Conservation (phyloP, 2,329 filamentous ascomycete species). For the Penicillium digitatum region DNA sequence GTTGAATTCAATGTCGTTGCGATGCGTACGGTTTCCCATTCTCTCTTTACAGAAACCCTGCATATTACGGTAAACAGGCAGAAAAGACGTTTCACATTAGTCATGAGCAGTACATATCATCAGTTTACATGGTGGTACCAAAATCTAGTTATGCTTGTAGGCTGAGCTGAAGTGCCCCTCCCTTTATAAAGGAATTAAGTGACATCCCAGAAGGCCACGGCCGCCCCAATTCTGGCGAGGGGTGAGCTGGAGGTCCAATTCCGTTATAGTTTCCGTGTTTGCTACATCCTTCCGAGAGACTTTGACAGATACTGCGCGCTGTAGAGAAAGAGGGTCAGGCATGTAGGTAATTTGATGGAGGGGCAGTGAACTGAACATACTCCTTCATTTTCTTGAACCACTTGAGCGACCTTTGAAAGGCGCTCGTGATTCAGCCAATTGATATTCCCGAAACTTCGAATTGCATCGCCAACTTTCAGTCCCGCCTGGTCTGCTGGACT, state of each 20-base stretch:
- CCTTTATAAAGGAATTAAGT: constrained; percentile 71
- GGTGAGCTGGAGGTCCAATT: constrained; percentile 67
- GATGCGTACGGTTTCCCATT: not conserved
- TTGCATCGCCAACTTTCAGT: constrained; percentile 71
- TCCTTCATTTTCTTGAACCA: constrained; percentile 83
- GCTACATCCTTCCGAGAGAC: constrained; percentile 50
- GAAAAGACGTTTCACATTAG: constrained; percentile 10
- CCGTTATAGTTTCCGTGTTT: constrained; percentile 44
- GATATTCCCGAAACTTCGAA: constrained; percentile 80
- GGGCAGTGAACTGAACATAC: constrained; percentile 51
- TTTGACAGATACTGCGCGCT: constrained; percentile 70
- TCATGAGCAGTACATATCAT: constrained; percentile 11
- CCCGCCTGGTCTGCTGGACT: constrained; percentile 84
- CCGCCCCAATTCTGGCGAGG: constrained; percentile 85
- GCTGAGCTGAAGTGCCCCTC: not conserved
- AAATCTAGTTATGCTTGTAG: not conserved
- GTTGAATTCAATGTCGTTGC: not conserved
- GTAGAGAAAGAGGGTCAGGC: not conserved
- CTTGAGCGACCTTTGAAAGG: constrained; percentile 79
- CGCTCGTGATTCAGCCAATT: constrained; percentile 82
- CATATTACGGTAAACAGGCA: not conserved
- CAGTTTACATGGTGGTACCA: constrained; percentile 3
- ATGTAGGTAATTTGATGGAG: not conserved
- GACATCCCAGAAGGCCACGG: constrained; percentile 82
- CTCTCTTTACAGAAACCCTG: not conserved